These are phyloP conservation scores for Saccharum officinarum DNA, from an alignment of 176 grass and related monocot species.

Conservation along the genomic window DNA sequence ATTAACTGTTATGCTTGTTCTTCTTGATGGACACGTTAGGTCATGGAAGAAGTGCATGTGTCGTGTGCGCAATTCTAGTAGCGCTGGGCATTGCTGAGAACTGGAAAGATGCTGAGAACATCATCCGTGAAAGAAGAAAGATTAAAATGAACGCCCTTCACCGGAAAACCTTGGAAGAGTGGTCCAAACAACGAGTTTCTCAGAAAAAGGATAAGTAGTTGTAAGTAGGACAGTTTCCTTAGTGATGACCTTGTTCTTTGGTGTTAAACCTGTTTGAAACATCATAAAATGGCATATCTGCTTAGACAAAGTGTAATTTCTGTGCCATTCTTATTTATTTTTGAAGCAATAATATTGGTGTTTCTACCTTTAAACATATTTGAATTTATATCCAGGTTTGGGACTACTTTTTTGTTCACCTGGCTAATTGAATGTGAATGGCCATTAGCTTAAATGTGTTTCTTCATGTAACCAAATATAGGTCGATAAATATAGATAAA, in stretches of 20 bases:
- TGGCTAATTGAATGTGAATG: not conserved
- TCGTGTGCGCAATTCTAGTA: slow-evolving; percentile 82
- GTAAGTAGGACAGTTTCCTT: not conserved
- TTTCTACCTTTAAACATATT: not conserved
- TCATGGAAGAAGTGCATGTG: slow-evolving; percentile 88
- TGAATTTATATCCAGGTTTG: not conserved
- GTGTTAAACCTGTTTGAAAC: slow-evolving; percentile 26
- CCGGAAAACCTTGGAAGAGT: slow-evolving; percentile 72
- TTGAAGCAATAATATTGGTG: not conserved
- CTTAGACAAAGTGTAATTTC: not conserved
- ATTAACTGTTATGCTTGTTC: slow-evolving; percentile 9
- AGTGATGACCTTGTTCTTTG: not conserved
- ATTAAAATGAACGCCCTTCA: slow-evolving; percentile 91
- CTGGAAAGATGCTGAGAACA: slow-evolving; percentile 81
- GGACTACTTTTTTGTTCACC: not conserved
- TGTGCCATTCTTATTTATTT: not conserved
- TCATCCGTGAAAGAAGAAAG: slow-evolving; percentile 65
- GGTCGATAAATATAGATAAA: not conserved
- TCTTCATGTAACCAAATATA: not conserved
- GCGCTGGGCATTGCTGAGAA: slow-evolving; percentile 54
- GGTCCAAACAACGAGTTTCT: slow-evolving; percentile 52
- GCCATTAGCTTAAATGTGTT: not conserved
- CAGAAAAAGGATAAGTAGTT: slow-evolving; percentile 45
- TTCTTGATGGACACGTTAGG: slow-evolving; percentile 34
- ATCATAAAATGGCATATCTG: not conserved